These are phyloP conservation scores for Salix purpurea DNA, from an alignment of 345 rosid species.

Conservation along the genomic window DNA sequence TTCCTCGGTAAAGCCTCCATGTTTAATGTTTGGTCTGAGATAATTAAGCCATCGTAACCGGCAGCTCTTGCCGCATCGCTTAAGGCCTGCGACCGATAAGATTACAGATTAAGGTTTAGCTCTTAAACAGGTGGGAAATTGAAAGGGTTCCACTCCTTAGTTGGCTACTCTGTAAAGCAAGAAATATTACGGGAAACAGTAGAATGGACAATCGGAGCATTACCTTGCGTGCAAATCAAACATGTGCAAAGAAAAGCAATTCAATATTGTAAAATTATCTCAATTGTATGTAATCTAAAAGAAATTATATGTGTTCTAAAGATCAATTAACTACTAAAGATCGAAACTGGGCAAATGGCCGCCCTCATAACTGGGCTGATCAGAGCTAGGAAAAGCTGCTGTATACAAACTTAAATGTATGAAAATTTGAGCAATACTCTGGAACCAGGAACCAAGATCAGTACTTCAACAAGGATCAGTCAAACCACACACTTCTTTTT, in stretches of 20 bases:
- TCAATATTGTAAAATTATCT: background rate
- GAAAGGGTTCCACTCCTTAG: background rate
- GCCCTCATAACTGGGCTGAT: background rate
- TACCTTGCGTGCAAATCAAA: background rate
- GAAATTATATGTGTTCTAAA: no score
- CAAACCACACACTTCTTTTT: constrained; percentile 9
- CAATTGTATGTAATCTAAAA: background rate
- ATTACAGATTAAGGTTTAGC: background rate
- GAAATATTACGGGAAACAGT: background rate
- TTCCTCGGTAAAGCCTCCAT: constrained; percentile 62
- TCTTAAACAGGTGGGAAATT: background rate
- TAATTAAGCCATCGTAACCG: constrained; percentile 82
- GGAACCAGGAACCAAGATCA: constrained; percentile 4
- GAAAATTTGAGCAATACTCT: background rate
- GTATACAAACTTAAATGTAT: background rate
- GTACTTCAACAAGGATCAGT: constrained; percentile 3
- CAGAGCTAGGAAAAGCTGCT: background rate
- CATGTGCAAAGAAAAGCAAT: background rate
- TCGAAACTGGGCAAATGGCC: background rate
- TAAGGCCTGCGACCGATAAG: constrained; percentile 39
- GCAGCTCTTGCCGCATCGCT: constrained; percentile 76
- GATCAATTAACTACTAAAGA: background rate
- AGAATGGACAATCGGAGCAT: background rate
- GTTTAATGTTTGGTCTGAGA: constrained; percentile 67
- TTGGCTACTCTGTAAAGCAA: background rate